Evolutionary conservation across 2,329 filamentous ascomycete genomes (phyloP), one percentile per base, ranked within the genome.

Genomic region (Elsinoe necatrix): DNA sequence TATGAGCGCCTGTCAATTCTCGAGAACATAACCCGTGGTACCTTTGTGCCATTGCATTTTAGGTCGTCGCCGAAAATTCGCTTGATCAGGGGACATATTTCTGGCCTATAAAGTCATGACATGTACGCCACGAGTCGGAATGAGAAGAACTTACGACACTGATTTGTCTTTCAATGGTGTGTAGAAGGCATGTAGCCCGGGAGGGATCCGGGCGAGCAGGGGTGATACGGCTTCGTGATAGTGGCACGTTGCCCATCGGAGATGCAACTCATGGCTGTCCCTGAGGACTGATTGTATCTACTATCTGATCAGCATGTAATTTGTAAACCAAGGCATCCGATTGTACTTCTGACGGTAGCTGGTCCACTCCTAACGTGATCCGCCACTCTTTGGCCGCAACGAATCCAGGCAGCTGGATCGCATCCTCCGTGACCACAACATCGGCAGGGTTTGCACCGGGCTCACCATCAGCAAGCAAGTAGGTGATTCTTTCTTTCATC

Each of bases 401-500:
- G 41, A 93, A 68, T 1, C 77, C 79, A 1, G 75, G 75, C 55
- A 95, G 72, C 2, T 76, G 76, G 16, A 87, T 70, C 8, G 71
- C 69, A 47, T 76, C 72, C 42, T 75, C 72, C 43, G 74, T 73
- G 42, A 95, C 71, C 11, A 77, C 70, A 54, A 95, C 72, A 45
- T 80, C 74, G 1, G 80, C 72, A 0, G 86, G 85, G 54, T 87
- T 81, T 60, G 91, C 77, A 1, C 77, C 77, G 57, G 80, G 74
- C 42, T 84, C 80, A n/a, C 79, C 75, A 20, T 80, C 77, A 62
- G 86, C 83, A 55, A 95, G 75, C 62, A 89, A 59, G 60, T 75
- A 93, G 0, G 91, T 95, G 64, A 89, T 83, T 71, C 88, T 78
- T 71, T 89, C 82, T 64, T 85, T 83, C 87, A 92, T 90, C 45